These are phyloP conservation scores for Ophiostoma sp. DNA, from an alignment of 2,329 filamentous ascomycete species.

Conservation along the genomic window DNA sequence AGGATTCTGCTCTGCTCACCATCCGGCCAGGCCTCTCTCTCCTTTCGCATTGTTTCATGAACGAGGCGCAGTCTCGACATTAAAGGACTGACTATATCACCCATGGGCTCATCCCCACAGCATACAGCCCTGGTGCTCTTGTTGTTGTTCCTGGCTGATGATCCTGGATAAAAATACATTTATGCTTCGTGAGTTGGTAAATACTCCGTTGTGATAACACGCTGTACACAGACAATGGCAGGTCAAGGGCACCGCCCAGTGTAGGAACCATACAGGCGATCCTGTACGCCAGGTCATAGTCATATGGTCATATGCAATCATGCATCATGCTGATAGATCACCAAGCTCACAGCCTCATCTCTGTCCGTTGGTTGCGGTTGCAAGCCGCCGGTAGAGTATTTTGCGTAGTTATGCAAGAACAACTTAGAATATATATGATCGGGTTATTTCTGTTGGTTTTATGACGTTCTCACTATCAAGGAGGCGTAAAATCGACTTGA, in stretches of 20 bases:
- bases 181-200: background rate
- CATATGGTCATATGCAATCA: background rate
- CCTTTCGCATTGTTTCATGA: background rate
- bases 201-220: too few species aligned
- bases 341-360: too few species aligned
- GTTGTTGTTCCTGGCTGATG: slow-evolving; percentile 1
- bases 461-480: too few species aligned
- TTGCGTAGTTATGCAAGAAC: too few species aligned
- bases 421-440: too few species aligned
- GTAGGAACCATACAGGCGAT: background rate
- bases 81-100: background rate
- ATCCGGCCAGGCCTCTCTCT: background rate
- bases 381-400: too few species aligned
- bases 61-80: background rate
- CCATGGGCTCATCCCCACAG: background rate
- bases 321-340: background rate
- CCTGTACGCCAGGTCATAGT: background rate
- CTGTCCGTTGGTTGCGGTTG: too few species aligned
- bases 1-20: background rate
- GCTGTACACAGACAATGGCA: background rate
- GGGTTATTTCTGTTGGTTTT: too few species aligned
- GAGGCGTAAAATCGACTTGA: too few species aligned
- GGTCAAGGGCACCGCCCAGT: background rate
- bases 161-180: background rate
- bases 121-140: background rate